Base-by-base conservation (phyloP, 2,329 filamentous ascomycete genomes). In the Tolypocladium cylindrosporum region DNA sequence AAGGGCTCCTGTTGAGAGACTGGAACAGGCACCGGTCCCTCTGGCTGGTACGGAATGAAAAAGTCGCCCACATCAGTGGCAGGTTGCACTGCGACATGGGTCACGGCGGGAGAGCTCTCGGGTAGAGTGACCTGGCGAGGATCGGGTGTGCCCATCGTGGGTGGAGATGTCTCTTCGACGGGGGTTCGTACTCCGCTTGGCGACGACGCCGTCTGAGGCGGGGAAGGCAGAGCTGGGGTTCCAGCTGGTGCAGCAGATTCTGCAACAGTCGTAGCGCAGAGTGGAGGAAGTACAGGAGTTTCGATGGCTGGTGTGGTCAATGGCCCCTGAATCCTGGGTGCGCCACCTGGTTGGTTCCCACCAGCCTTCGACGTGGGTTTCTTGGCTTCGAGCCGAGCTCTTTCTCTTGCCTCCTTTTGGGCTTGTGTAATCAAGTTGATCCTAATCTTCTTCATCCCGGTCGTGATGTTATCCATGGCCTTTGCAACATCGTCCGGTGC, bases 401-500 rank as follows among this genome's bases (percentile, higher is more conserved):
- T 66, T 56, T 78, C 77, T 34, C 75, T 77, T 1, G 79, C 81
- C 55, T 84, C 82, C 63, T 77, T 79, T 64, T 85, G 80, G 43
- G 82, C 76, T 60, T 84, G 77, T 1, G 82, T 84, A 43, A 85
- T 74, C 31, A 86, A 68, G 56, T 81, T 85, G 64, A 87, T 83
- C 66, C 81, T 85, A 59, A 87, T 82, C 67, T 80, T 84, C 67
- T 81, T 85, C 78, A 86, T 81, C 1, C 81, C 79, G 41, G 74
- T 75, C 0, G 82, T 80, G 60, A 87, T 75, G 55, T 72, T 77
- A 56, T 85, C 81, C 41, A 87, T 66, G 54, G 79, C 79, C 54
- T 76, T 72, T 3, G 60, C 62, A 4, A 55, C 45, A 31, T 61
- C 54, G n/a, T 63, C 55, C 36, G 61, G 54, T 2, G 56, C 61